These are phyloP conservation scores for Aquilaria agallochum DNA, from an alignment of 441 rosid genomes.

Conservation along the genomic window DNA sequence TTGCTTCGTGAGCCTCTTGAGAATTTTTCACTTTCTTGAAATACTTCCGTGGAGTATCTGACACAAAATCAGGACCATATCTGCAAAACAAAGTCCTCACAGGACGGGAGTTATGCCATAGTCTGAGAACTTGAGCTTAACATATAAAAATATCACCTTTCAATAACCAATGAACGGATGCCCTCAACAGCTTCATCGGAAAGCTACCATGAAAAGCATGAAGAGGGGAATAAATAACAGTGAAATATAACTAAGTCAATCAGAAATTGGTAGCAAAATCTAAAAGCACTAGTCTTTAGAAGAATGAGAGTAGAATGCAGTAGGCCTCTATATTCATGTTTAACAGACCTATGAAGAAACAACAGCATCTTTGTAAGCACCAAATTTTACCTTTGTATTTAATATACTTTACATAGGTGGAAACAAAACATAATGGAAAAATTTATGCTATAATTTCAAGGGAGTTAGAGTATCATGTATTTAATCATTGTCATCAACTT, in stretches of 20 bases:
- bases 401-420: too few species aligned
- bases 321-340: too few species aligned
- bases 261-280: not conserved
- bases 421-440: too few species aligned
- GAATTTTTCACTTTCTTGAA: slow-evolving; percentile 97
- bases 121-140: not conserved
- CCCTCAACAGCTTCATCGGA: slow-evolving; percentile 83
- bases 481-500: too few species aligned
- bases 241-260: slow-evolving; percentile 4
- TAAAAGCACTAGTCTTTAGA: not conserved
- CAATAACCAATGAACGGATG: slow-evolving; percentile 62
- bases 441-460: too few species aligned
- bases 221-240: slow-evolving; percentile 8
- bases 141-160: slow-evolving; percentile 47
- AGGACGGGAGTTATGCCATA: not conserved
- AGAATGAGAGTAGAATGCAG: too few species aligned
- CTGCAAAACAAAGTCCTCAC: slow-evolving; percentile 32
- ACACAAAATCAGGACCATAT: slow-evolving; percentile 65
- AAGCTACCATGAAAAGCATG: slow-evolving; percentile 49
- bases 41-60: slow-evolving; percentile 65
- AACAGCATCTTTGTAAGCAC: too few species aligned
- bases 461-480: too few species aligned
- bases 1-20: slow-evolving; percentile 99
- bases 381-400: too few species aligned
- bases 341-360: too few species aligned